Conservation (phyloP, 306 rosid species). For the Trichosanthes truncata region DNA sequence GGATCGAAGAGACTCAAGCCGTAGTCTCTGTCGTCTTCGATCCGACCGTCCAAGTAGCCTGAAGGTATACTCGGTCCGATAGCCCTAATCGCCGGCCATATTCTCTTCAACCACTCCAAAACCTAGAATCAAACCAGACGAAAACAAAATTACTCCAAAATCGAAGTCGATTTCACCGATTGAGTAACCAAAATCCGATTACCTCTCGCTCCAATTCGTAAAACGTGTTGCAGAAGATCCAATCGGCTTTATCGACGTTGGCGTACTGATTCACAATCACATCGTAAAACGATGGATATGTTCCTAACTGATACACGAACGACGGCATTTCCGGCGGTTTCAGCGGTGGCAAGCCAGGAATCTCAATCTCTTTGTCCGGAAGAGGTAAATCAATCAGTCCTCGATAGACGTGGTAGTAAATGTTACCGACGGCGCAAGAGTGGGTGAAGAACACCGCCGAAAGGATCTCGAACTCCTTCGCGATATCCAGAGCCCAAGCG, state of each 20-base stretch:
- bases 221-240: slow-evolving; percentile 15
- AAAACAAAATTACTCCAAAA: background rate
- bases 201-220: slow-evolving; percentile 18
- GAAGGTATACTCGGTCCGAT: slow-evolving; percentile 23
- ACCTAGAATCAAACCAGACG: background rate
- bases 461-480: background rate
- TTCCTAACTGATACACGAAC: background rate
- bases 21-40: slow-evolving; percentile 7
- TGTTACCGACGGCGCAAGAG: background rate
- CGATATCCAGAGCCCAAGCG: background rate
- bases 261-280: background rate
- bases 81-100: slow-evolving; percentile 12
- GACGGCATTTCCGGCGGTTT: slow-evolving; percentile 11
- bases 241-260: slow-evolving; percentile 11
- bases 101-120: background rate
- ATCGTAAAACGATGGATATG: background rate
- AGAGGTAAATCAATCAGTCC: background rate
- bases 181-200: background rate
- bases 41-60: slow-evolving; percentile 9
- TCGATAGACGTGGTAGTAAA: background rate
- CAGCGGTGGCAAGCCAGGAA: slow-evolving; percentile 9
- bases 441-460: slow-evolving; percentile 2
- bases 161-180: background rate
- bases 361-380: background rate
- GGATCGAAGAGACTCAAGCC: slow-evolving; percentile 1